phyloP scores from a whole-genome alignment of 2,329 filamentous ascomycete genomes.

The Metarhizium guizhouense region DNA sequence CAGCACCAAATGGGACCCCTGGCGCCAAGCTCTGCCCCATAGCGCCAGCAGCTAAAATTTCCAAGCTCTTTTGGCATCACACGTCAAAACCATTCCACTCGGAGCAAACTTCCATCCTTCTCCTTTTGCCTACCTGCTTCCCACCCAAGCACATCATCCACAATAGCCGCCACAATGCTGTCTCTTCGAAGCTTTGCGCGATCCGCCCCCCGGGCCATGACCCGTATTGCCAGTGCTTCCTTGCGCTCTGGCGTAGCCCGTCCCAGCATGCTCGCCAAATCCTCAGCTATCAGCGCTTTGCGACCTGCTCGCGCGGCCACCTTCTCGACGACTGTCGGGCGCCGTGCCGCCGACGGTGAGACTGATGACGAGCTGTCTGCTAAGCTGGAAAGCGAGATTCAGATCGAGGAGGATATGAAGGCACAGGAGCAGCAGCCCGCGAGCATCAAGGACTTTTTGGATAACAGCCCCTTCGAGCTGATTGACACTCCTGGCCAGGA shows the following conservation, averaged over 20 bases:
- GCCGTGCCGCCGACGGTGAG: conserved; percentile 33
- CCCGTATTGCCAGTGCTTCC: conserved; percentile 45
- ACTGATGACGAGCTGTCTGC: conserved; percentile 72
- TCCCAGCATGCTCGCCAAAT: conserved; percentile 39
- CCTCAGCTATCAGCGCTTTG: conserved; percentile 25
- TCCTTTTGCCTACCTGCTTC: conserved; percentile 8
- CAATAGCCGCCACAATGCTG: conserved; percentile 46
- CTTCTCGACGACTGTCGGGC: conserved; percentile 37
- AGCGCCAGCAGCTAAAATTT: conserved; percentile 1
- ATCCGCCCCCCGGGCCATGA: conserved; percentile 54
- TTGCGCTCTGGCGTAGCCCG: conserved; percentile 38
- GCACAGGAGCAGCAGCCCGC: conserved; percentile 61
- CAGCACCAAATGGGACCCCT: neutral
- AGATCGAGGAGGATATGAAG: conserved; percentile 76
- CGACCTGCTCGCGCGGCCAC: conserved; percentile 31
- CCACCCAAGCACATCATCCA: conserved; percentile 4
- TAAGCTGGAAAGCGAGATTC: conserved; percentile 78
- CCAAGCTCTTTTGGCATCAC: neutral
- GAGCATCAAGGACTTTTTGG: conserved; percentile 79
- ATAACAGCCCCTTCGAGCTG: conserved; percentile 76
- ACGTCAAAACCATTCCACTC: neutral
- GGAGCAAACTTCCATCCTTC: conserved; percentile 6
- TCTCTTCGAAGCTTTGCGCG: conserved; percentile 58
- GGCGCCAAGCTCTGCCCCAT: neutral
- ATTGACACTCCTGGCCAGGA: conserved; percentile 77